A percentile compares a stretch with the other conserved stretches of the same genome.
Evolutionary conservation across 2,329 filamentous ascomycete genomes (phyloP).

Genomic region (Magnaporthales sp.): DNA sequence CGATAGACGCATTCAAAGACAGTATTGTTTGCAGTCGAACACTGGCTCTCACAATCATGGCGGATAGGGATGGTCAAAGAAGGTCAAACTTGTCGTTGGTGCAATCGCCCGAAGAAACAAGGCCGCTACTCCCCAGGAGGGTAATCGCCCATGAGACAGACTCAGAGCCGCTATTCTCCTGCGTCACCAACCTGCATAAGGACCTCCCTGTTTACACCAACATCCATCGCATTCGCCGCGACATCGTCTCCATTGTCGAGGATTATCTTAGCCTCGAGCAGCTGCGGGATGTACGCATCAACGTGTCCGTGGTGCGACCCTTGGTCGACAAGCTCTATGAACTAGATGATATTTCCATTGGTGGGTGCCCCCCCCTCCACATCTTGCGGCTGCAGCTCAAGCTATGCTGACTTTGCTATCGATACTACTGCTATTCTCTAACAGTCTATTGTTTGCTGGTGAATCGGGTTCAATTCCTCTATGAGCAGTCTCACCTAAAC

Average conservation of each 20-base stretch:
- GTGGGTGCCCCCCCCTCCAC: slow-evolving; percentile 28
- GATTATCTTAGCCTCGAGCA: slow-evolving; percentile 62
- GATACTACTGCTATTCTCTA: not conserved
- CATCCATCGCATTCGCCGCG: slow-evolving; percentile 62
- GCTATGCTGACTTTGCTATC: not conserved
- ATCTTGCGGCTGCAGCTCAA: slow-evolving; percentile 7
- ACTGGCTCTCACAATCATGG: not conserved
- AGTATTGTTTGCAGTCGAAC: not conserved
- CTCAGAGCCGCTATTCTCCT: slow-evolving; percentile 39
- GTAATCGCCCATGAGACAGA: slow-evolving; percentile 26
- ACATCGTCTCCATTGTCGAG: slow-evolving; percentile 55
- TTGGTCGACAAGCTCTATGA: slow-evolving; percentile 79
- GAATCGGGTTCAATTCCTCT: slow-evolving; percentile 70
- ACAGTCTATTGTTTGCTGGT: slow-evolving; percentile 75
- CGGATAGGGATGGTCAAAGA: not conserved
- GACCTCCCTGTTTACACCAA: slow-evolving; percentile 67
- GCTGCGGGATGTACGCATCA: slow-evolving; percentile 72
- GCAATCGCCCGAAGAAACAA: slow-evolving; percentile 15
- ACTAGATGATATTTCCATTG: slow-evolving; percentile 68
- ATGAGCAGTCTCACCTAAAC: slow-evolving; percentile 65
- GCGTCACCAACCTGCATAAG: slow-evolving; percentile 47
- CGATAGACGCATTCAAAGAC: not conserved
- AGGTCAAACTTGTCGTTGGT: not conserved
- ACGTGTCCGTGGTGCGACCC: slow-evolving; percentile 69
- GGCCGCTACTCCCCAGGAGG: slow-evolving; percentile 27